A percentile compares a stretch with the other conserved stretches of the same genome.
Evolutionary conservation across 2,329 filamentous ascomycete genomes (phyloP).

Genomic region (Ascochyta pisi): DNA sequence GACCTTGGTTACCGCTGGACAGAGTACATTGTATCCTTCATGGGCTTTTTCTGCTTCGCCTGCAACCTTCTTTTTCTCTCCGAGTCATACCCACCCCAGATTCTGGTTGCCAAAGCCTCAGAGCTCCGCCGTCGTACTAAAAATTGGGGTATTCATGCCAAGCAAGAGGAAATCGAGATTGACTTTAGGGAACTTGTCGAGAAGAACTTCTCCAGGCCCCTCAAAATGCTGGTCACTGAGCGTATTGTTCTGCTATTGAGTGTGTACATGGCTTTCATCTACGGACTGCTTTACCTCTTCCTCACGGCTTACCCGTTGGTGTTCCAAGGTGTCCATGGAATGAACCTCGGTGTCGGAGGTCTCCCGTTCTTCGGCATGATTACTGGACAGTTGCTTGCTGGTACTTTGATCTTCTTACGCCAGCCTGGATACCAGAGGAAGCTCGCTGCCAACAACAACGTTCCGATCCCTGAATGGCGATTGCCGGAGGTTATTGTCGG

Average conservation of each 20-base stretch:
- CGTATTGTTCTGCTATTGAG: slow-evolving; percentile 55
- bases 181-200: slow-evolving; percentile 58
- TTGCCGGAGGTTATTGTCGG: slow-evolving; percentile 62
- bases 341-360: slow-evolving; percentile 73
- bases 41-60: slow-evolving; percentile 60
- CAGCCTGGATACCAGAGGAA: slow-evolving; percentile 70
- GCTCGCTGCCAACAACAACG: slow-evolving; percentile 55
- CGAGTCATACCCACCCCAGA: slow-evolving; percentile 65
- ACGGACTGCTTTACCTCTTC: slow-evolving; percentile 83
- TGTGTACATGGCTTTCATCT: slow-evolving; percentile 48
- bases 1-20: slow-evolving; percentile 64
- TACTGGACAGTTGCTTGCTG: slow-evolving; percentile 72
- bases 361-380: slow-evolving; percentile 90
- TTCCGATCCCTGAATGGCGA: slow-evolving; percentile 65
- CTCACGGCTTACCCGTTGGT: slow-evolving; percentile 84
- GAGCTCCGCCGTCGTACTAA: slow-evolving; percentile 63
- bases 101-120: slow-evolving; percentile 63
- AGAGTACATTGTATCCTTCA: slow-evolving; percentile 61
- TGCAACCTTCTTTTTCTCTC: slow-evolving; percentile 62
- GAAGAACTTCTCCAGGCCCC: slow-evolving; percentile 61
- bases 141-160: slow-evolving; percentile 69
- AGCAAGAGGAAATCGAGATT: slow-evolving; percentile 61
- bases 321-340: slow-evolving; percentile 74
- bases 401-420: slow-evolving; percentile 66
- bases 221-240: slow-evolving; percentile 57